These are phyloP conservation scores for Melaleuca quinquenervia DNA, from an alignment of 345 rosid genomes.

Conservation along the genomic window DNA sequence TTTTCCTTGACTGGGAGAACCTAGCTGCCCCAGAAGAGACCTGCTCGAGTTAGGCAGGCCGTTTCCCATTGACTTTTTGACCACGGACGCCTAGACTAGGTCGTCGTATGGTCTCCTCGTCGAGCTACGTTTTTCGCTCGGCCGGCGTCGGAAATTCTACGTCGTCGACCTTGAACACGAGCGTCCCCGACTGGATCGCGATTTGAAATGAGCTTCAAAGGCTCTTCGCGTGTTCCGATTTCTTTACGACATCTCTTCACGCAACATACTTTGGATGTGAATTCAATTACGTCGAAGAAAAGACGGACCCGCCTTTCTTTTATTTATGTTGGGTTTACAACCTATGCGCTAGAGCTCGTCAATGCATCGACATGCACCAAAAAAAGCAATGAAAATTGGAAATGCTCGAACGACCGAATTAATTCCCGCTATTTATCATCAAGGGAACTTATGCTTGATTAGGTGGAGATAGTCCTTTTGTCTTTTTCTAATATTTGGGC, in stretches of 20 bases:
- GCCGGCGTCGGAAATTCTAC: background rate
- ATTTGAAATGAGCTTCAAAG: background rate
- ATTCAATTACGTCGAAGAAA: background rate
- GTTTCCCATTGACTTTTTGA: background rate
- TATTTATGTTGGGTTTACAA: no score
- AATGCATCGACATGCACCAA: no score
- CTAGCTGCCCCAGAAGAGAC: background rate
- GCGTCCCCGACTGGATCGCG: background rate
- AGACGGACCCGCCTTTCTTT: no score
- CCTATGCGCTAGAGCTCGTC: background rate
- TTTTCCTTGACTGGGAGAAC: background rate
- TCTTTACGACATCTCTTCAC: background rate
- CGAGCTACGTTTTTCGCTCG: background rate
- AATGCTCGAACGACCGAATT: background rate
- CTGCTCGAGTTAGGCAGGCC: background rate
- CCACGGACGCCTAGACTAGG: no score
- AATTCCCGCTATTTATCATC: background rate
- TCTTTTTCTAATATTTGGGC: no score
- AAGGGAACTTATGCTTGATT: background rate
- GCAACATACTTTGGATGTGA: rapidly evolving
- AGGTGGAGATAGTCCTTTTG: background rate
- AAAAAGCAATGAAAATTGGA: background rate
- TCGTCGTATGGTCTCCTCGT: background rate
- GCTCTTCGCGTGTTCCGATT: no score
- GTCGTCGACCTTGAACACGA: background rate